Base-by-base conservation (phyloP, 371 early-diverging fungal genomes). In the Mortierella sp. region DNA sequence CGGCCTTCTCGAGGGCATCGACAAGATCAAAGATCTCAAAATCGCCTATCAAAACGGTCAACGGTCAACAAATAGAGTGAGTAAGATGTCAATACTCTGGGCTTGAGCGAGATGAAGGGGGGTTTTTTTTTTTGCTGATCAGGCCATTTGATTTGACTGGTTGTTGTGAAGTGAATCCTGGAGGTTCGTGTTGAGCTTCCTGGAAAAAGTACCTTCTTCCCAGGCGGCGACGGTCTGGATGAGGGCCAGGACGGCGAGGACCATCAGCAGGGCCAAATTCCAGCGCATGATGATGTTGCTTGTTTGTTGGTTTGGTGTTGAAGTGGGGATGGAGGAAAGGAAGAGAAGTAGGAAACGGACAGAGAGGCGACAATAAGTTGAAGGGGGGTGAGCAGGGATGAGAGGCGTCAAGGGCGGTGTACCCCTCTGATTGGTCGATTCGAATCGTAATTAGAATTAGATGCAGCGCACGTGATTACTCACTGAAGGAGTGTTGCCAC, bases 1-100 rank as follows among this genome's bases (percentile, higher is more conserved):
- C 93, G 27, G 90, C 87, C 75, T 90, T 92, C 84, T 94, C 94
- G 72, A 96, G 89, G 55, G 93, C 93, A 87, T 96, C 96, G 49
- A 94, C 93, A 56, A 96, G 91, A 88, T 96, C 96, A 88, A 96
- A 96, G 79, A 96, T 96, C 88, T 96, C 96, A 84, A 93, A 94
- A 88, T 96, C 96, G 41, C 88, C 91, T 91, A 79, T 24, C 54
- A 16, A 44, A 14, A 6, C 24, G 2, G 10, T 27, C n/a, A 65
- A 58, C 21, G 41, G 12, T 63, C 32, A 55, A 49, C 12, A 75
- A 44, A 41, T 35, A 38, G 41, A 8, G 32, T 10, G 27, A 49
- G 32, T 41, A n/a, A n/a, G 48, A 49, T 38, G 71, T 60, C 21
- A 71, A 14, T 35, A 27, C 38, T 73, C 44, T 29, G 38, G 71